Conservation (phyloP, 306 rosid species). For the Fragaria nilgerrensis region DNA sequence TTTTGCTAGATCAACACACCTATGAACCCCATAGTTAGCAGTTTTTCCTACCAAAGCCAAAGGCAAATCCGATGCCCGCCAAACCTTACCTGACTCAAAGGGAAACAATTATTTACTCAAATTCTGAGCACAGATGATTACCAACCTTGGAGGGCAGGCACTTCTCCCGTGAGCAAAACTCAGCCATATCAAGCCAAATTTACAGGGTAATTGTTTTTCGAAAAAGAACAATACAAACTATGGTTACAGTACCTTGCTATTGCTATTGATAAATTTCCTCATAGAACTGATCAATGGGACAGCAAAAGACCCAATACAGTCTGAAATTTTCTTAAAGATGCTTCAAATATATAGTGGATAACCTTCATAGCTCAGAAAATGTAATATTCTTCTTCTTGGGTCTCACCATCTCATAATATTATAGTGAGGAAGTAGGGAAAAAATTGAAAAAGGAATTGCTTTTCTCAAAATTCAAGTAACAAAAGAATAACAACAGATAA, state of each 20-base stretch:
- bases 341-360: neutral
- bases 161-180: conserved; percentile 1
- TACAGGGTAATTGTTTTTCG: conserved; percentile 2
- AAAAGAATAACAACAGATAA: neutral
- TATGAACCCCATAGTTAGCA: conserved; percentile 24
- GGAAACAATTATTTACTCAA: conserved; percentile 22
- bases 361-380: neutral
- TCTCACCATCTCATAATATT: neutral
- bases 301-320: neutral
- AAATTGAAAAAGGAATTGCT: neutral
- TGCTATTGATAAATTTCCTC: neutral
- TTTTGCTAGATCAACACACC: conserved; percentile 23
- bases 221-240: neutral
- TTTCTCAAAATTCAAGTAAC: neutral
- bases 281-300: neutral
- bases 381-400: neutral
- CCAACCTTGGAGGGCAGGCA: conserved; percentile 3
- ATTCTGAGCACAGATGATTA: conserved; percentile 9
- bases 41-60: conserved; percentile 27
- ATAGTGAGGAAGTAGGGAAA: neutral
- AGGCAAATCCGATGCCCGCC: conserved; percentile 21
- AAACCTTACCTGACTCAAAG: conserved; percentile 28
- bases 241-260: neutral
- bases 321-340: neutral
- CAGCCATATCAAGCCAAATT: neutral